A percentile compares a stretch with the other conserved stretches of the same genome.
These are phyloP conservation scores for Alternaria metachromatica DNA, from an alignment of 2,329 filamentous ascomycete genomes.

Conservation along the genomic window DNA sequence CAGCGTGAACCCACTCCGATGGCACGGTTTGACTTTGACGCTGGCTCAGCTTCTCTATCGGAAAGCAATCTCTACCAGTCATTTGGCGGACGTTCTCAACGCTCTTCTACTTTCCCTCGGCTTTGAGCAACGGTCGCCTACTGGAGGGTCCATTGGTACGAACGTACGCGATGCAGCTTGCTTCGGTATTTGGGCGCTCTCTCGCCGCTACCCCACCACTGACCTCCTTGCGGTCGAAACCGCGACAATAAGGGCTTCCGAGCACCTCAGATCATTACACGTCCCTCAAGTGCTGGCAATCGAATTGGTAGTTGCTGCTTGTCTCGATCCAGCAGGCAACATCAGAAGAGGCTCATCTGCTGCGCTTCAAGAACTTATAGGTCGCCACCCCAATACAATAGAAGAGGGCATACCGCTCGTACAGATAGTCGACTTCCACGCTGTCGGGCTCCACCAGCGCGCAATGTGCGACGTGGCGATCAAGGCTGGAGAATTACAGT, in stretches of 20 bases:
- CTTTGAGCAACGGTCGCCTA: slow-evolving; percentile 87
- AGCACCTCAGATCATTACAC: slow-evolving; percentile 48
- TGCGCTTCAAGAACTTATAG: slow-evolving; percentile 91
- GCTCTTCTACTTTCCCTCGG: slow-evolving; percentile 79
- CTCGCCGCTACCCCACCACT: slow-evolving; percentile 80
- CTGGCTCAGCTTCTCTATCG: slow-evolving; percentile 86
- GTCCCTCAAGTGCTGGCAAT: slow-evolving; percentile 80
- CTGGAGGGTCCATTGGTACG: slow-evolving; percentile 83
- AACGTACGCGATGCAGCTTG: slow-evolving; percentile 95
- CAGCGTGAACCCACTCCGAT: slow-evolving; percentile 80
- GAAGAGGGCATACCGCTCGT: slow-evolving; percentile 83
- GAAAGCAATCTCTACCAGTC: slow-evolving; percentile 74
- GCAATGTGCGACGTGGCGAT: slow-evolving; percentile 80
- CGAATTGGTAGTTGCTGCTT: slow-evolving; percentile 81
- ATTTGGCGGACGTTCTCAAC: slow-evolving; percentile 76
- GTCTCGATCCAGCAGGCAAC: slow-evolving; percentile 88
- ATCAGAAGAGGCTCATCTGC: slow-evolving; percentile 92
- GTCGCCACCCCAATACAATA: slow-evolving; percentile 87
- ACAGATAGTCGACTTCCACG: slow-evolving; percentile 90
- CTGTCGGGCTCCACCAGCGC: slow-evolving; percentile 83
- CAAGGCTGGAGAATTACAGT: slow-evolving; percentile 69
- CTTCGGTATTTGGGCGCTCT: slow-evolving; percentile 93
- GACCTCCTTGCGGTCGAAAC: slow-evolving; percentile 73
- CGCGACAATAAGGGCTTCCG: slow-evolving; percentile 51
- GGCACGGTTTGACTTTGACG: slow-evolving; percentile 92